A percentile compares a stretch with the other conserved stretches of the same genome.
Conservation (phyloP, 2,329 filamentous ascomycete species). For the Beauveria medogensis region DNA sequence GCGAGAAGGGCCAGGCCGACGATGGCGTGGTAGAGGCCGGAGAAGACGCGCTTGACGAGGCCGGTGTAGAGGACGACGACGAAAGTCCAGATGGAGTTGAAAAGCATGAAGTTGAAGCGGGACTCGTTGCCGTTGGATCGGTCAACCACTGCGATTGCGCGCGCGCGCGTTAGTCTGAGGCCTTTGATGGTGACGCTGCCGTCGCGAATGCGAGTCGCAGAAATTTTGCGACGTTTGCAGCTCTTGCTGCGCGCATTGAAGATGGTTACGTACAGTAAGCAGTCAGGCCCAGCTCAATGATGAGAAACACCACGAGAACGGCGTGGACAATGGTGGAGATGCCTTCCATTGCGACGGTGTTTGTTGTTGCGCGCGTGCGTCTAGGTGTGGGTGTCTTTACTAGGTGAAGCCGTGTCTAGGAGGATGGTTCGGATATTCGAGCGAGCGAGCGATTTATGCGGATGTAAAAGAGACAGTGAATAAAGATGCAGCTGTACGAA, state of each 20-base stretch:
- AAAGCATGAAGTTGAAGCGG: constrained; percentile 72
- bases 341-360: constrained; percentile 36
- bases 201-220: not conserved
- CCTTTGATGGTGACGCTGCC: no score
- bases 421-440: not conserved
- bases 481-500: not conserved
- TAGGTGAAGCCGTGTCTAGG: not conserved
- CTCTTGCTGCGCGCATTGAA: not conserved
- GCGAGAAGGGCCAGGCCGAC: constrained; percentile 60
- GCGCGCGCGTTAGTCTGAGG: not conserved
- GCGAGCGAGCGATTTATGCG: not conserved
- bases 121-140: constrained; percentile 26
- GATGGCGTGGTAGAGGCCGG: constrained; percentile 53
- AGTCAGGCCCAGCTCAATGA: constrained; percentile 68
- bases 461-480: not conserved
- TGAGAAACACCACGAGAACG: constrained; percentile 57
- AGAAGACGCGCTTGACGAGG: constrained; percentile 55
- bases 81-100: constrained; percentile 68
- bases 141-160: constrained; percentile 41
- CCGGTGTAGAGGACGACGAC: constrained; percentile 64
- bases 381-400: not conserved
- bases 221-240: no score
- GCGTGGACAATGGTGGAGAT: constrained; percentile 54
- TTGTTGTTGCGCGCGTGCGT: not conserved
- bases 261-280: constrained; percentile 53